phyloP scores from a whole-genome alignment of 441 rosid species.

The Erysimum cheiri region DNA sequence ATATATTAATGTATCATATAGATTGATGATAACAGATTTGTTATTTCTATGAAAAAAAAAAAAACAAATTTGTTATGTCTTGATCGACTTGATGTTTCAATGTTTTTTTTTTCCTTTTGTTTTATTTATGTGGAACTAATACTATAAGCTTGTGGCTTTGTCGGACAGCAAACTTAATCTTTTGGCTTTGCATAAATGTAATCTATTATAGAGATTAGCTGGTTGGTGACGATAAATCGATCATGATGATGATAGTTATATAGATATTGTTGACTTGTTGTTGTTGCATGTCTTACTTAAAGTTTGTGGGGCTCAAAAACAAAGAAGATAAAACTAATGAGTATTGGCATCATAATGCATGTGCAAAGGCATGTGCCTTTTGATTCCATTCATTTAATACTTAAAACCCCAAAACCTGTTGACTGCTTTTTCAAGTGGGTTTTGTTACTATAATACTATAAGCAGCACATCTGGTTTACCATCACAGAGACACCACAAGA shows the following conservation, averaged over 20 bases:
- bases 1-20: constrained; percentile 13
- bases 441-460: constrained; percentile 14
- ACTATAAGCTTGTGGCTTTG: constrained; percentile 32
- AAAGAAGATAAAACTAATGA: constrained; percentile 15
- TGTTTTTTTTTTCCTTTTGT: background rate
- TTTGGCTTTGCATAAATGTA: constrained; percentile 31
- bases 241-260: constrained; percentile 26
- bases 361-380: constrained; percentile 48
- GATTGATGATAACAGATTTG: background rate
- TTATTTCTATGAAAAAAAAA: background rate
- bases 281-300: constrained; percentile 38
- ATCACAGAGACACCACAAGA: constrained; percentile 35
- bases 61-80: constrained; percentile 8
- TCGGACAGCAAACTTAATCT: constrained; percentile 35
- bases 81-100: constrained; percentile 26
- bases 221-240: constrained; percentile 33
- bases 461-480: constrained; percentile 30
- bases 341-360: constrained; percentile 41
- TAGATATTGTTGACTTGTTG: constrained; percentile 40
- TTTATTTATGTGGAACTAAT: background rate
- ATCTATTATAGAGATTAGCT: constrained; percentile 38
- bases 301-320: constrained; percentile 42
- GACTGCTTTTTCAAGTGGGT: constrained; percentile 36
- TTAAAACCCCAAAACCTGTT: constrained; percentile 36
- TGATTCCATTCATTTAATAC: constrained; percentile 38